Percentiles rank a stretch among this genome's conserved stretches.
These are phyloP conservation scores for Aphanomyces euteiches DNA, from an alignment of 352 stramenopile species.

Conservation along the genomic window DNA sequence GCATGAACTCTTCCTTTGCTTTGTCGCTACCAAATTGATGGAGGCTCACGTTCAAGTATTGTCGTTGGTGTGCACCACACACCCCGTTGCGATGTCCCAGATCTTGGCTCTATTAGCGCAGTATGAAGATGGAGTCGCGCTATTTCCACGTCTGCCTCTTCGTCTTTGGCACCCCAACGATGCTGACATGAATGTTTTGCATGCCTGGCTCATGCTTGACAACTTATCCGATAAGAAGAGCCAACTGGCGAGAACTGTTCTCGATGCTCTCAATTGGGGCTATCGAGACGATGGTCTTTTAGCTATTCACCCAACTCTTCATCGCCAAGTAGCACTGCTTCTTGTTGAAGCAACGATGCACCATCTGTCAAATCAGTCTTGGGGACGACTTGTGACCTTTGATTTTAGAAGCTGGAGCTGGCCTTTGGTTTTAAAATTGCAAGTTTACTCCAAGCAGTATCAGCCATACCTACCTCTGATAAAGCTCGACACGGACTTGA, in stretches of 20 bases:
- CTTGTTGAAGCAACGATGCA: slow-evolving; percentile 71
- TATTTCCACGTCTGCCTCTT: slow-evolving; percentile 85
- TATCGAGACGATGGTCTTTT: slow-evolving; percentile 58
- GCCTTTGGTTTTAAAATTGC: slow-evolving; percentile 76
- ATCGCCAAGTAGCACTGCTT: slow-evolving; percentile 73
- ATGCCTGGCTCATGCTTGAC: slow-evolving; percentile 80
- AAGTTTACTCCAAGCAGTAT: slow-evolving; percentile 72
- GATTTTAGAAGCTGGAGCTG: slow-evolving; percentile 84
- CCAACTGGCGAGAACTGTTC: slow-evolving; percentile 62
- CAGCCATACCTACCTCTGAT: slow-evolving; percentile 67
- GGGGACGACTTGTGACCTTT: slow-evolving; percentile 36
- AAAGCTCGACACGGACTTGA: slow-evolving; percentile 65
- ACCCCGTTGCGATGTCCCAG: slow-evolving; percentile 60
- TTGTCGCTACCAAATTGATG: slow-evolving; percentile 3
- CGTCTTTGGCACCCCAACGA: slow-evolving; percentile 70
- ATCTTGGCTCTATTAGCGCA: slow-evolving; percentile 63
- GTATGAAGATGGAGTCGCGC: slow-evolving; percentile 79
- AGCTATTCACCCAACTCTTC: slow-evolving; percentile 66
- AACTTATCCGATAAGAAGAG: slow-evolving; percentile 58
- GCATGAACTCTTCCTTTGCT: slow-evolving; percentile 60
- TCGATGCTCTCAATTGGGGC: slow-evolving; percentile 85
- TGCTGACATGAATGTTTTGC: slow-evolving; percentile 61
- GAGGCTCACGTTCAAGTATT: slow-evolving; percentile 1
- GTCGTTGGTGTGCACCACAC: slow-evolving; percentile 42
- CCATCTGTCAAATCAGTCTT: slow-evolving; percentile 44